Evolutionary conservation across 805 yeast genomes (phyloP).

Genomic region (Ogataea chonburiensis): DNA sequence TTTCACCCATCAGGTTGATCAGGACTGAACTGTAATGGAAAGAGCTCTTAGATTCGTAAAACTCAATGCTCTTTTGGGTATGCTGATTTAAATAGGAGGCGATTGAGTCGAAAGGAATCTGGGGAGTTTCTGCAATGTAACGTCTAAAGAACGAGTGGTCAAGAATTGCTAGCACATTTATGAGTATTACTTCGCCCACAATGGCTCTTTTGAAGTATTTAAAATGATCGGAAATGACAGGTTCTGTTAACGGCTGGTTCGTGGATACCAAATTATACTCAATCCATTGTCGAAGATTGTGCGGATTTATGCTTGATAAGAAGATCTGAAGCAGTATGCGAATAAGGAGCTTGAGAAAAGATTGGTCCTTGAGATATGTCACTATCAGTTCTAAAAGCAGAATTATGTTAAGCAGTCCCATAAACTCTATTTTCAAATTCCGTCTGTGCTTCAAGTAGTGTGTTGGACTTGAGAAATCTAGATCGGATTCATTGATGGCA

Average conservation of each 20-base stretch:
- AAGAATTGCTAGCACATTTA: conserved; percentile 15
- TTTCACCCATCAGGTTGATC: conserved; percentile 32
- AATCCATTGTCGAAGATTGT: conserved; percentile 20
- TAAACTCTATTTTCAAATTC: conserved; percentile 16
- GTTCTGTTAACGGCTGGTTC: conserved; percentile 14
- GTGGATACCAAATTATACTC: conserved; percentile 15
- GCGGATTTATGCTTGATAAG: conserved; percentile 19
- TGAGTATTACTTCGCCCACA: conserved; percentile 18
- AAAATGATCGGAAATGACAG: conserved; percentile 13
- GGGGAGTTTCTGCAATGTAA: conserved; percentile 1
- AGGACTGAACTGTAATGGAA: conserved; percentile 24
- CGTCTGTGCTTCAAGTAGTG: conserved; percentile 20
- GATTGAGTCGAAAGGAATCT: conserved; percentile 1
- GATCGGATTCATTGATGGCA: conserved; percentile 1
- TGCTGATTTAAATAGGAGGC: conserved; percentile 17
- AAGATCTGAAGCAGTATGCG: conserved; percentile 22
- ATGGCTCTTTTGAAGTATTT: conserved; percentile 15
- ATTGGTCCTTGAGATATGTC: conserved; percentile 26
- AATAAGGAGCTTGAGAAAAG: conserved; percentile 24
- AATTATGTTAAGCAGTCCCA: conserved; percentile 14
- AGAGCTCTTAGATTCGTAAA: conserved; percentile 17
- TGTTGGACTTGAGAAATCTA: not conserved
- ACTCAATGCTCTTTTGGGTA: conserved; percentile 15
- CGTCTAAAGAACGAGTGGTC: conserved; percentile 17
- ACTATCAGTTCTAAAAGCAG: conserved; percentile 21